A percentile compares a stretch with the other conserved stretches of the same genome.
Conservation (phyloP, 1,284 basidiomycete species). For the Peniophora sp. region DNA sequence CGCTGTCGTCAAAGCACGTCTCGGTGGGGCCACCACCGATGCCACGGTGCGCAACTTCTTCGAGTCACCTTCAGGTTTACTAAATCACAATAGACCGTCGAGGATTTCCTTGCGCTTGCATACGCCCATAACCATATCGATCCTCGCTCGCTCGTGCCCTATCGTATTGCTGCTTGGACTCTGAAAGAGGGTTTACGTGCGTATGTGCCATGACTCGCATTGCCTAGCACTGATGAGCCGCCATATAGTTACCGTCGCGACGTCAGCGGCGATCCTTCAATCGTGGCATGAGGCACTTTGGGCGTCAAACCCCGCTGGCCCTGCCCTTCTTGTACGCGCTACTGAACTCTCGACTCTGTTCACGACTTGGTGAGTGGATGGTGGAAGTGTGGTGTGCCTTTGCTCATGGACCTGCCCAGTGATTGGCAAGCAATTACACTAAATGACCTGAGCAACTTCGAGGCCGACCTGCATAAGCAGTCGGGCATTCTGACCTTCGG, state of each 20-base stretch:
- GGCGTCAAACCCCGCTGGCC: conserved; percentile 20
- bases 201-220: too few relatives aligned
- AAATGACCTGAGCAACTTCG: conserved; percentile 11
- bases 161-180: conserved; percentile 50
- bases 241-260: conserved; percentile 3
- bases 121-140: conserved; percentile 21
- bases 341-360: conserved; percentile 17
- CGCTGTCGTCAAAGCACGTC: background rate
- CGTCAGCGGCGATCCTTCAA: conserved; percentile 24
- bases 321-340: conserved; percentile 20
- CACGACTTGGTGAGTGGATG: conserved; percentile 17
- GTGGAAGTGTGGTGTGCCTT: background rate
- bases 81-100: conserved; percentile 3
- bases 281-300: conserved; percentile 49
- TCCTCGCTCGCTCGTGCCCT: conserved; percentile 33
- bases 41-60: too few relatives aligned
- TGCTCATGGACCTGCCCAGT: conserved; percentile 11
- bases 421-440: conserved; percentile 15
- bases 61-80: too few relatives aligned
- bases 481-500: conserved; percentile 6
- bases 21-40: background rate
- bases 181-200: conserved; percentile 28
- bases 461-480: conserved; percentile 15
- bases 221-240: too few relatives aligned
- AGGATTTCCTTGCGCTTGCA: conserved; percentile 26